Evolutionary conservation across 2,329 filamentous ascomycete genomes (phyloP).

Genomic region (Mollisia scopiformis): DNA sequence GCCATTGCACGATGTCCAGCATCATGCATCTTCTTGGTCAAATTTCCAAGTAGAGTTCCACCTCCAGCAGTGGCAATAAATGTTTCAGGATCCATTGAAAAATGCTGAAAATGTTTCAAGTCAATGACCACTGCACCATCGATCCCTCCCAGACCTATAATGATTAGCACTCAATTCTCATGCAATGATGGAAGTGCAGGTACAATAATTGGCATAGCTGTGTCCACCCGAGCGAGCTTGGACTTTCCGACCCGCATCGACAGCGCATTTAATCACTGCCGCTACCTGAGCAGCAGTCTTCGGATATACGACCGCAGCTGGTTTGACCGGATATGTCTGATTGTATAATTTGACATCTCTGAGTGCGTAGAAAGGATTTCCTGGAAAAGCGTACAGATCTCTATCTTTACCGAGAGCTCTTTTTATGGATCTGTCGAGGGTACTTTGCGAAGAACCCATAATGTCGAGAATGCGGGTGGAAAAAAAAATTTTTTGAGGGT

Average conservation of each 20-base stretch:
- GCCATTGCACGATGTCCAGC: conserved; percentile 59
- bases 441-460: conserved; percentile 18
- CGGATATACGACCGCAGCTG: conserved; percentile 30
- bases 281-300: conserved; percentile 41
- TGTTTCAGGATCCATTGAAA: conserved; percentile 54
- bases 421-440: conserved; percentile 12
- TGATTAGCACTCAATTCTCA: conserved; percentile 3
- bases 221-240: conserved; percentile 56
- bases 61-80: conserved; percentile 59
- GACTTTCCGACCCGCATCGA: conserved; percentile 45
- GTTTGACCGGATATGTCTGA: conserved; percentile 19
- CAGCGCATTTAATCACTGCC: conserved; percentile 49
- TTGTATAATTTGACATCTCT: conserved; percentile 30
- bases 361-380: conserved; percentile 20
- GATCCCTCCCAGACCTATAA: conserved; percentile 48
- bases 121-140: conserved; percentile 57
- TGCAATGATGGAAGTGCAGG: background rate
- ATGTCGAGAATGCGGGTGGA: background rate
- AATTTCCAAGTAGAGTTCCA: conserved; percentile 54
- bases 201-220: conserved; percentile 50
- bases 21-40: conserved; percentile 52
- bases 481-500: background rate
- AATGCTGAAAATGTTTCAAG: conserved; percentile 53
- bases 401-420: conserved; percentile 20
- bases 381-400: conserved; percentile 24